Evolutionary conservation across 2,329 filamentous ascomycete genomes (phyloP).

Genomic region (Colletotrichum sublineola): DNA sequence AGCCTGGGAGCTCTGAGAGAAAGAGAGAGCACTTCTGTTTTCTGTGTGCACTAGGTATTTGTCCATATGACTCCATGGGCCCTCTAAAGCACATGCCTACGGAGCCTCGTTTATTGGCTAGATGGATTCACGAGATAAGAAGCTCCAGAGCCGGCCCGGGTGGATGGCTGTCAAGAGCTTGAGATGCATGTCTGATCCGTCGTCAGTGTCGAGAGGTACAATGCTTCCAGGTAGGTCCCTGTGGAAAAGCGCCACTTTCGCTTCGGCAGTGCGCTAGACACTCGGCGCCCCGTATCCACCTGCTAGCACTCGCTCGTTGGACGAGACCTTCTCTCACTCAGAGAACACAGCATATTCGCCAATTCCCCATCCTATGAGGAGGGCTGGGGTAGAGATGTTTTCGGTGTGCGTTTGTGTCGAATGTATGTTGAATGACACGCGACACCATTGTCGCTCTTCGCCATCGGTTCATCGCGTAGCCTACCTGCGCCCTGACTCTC

Average conservation of each 20-base stretch:
- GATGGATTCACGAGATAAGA: conserved; percentile 29
- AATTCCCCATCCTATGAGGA: background rate
- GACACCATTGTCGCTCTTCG: conserved; percentile 27
- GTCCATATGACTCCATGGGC: background rate
- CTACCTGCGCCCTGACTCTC: conserved; percentile 14
- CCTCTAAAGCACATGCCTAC: background rate
- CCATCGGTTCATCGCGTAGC: conserved; percentile 5
- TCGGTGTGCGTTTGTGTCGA: conserved; percentile 27
- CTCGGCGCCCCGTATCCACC: conserved; percentile 7
- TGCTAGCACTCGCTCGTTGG: conserved; percentile 12
- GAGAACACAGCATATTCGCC: conserved; percentile 15
- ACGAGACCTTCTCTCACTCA: conserved; percentile 1
- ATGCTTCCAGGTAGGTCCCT: background rate
- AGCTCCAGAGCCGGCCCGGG: background rate
- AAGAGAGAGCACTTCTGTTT: background rate
- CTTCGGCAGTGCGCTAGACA: conserved; percentile 18
- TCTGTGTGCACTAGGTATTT: too few species aligned
- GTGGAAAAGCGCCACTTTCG: conserved; percentile 25
- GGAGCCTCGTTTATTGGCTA: conserved; percentile 18
- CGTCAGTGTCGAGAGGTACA: conserved; percentile 2
- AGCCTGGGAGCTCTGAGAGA: background rate
- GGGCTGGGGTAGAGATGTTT: background rate
- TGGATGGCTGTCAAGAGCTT: conserved; percentile 26
- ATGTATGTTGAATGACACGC: conserved; percentile 30
- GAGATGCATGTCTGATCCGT: conserved; percentile 1